A percentile compares a stretch with the other conserved stretches of the same genome.
Evolutionary conservation across 164 flowering plant genomes (phyloP).

Genomic region (Dillenia suffruticosa): DNA sequence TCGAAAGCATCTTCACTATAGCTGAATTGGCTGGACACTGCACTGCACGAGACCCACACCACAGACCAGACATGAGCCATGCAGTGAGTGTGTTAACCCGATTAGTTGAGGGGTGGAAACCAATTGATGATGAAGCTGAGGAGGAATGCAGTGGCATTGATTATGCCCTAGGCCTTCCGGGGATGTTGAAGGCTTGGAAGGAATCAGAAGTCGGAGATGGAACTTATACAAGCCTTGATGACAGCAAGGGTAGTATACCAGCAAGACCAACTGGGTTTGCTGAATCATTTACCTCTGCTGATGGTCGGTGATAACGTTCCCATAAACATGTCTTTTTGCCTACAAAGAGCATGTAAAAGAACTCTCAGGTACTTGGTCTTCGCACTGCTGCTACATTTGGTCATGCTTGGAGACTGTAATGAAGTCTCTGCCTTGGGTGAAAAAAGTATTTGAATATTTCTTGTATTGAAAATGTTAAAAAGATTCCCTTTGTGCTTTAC

Average conservation of each 20-base stretch:
- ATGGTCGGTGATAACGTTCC: slow-evolving; percentile 32
- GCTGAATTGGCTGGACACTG: slow-evolving; percentile 71
- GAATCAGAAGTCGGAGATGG: slow-evolving; percentile 49
- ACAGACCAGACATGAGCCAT: slow-evolving; percentile 65
- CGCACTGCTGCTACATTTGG: too few relatives aligned
- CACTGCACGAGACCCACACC: slow-evolving; percentile 53
- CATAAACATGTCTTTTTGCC: too few relatives aligned
- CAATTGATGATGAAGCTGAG: slow-evolving; percentile 35
- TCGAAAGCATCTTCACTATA: slow-evolving; percentile 35
- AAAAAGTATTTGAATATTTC: too few relatives aligned
- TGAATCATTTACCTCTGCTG: slow-evolving; percentile 59
- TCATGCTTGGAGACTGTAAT: too few relatives aligned
- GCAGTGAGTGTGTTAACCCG: slow-evolving; percentile 60
- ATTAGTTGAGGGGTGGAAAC: slow-evolving; percentile 63
- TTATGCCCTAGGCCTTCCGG: slow-evolving; percentile 58
- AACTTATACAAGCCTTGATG: slow-evolving; percentile 36
- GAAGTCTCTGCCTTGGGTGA: too few relatives aligned
- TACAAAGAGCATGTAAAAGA: too few relatives aligned
- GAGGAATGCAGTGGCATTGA: slow-evolving; percentile 60
- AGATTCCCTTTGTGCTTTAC: too few relatives aligned
- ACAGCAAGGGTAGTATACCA: slow-evolving; percentile 57
- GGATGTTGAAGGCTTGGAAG: slow-evolving; percentile 68
- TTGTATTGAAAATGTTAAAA: too few relatives aligned
- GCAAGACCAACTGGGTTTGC: slow-evolving; percentile 58
- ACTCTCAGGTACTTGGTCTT: too few relatives aligned